Base-by-base conservation (phyloP, 2,329 filamentous ascomycete genomes). In the Pseudopithomyces chartarum region DNA sequence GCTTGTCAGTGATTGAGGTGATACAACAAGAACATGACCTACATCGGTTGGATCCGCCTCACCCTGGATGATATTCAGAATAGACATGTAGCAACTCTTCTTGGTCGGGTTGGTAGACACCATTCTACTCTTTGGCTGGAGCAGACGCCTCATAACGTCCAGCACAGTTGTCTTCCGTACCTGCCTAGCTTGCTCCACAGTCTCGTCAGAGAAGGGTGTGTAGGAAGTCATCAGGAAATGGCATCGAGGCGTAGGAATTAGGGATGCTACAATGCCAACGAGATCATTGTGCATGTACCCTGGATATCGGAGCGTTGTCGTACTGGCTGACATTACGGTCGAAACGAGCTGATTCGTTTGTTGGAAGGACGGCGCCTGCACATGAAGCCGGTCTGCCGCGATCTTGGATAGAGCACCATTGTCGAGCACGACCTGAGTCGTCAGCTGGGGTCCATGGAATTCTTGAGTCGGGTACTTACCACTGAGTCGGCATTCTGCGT, bases 241-340 rank as follows among this genome's bases (percentile, higher is more conserved):
- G 74, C 93, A 97, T 66, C 95, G 89, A 10, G 95, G 96, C 0
- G 94, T 99, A 1, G 95, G 95, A 60, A 99, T 98, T 40, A 99
- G 84, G 19, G 92, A 96, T 22, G 96, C 95, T 56, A 99, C 85
- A 68, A 99, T 98, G 77, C 94, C 95, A 71, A 97, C 93, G 15
- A 99, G 88, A 73, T 99, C 95, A 77, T 99, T 99, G 82, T 99
- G 95, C 95, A 99, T 99, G 79, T 99, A 99, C 38, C 95, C 95
- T 1, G 95, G 95, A 75, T 99, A 99, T 72, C 95, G 87, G 49
- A 99, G 86, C 2, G 96, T 97, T 10, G 94, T 98, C 3, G 95
- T 99, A 73, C 92, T 96, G 38, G 95, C 95, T 34, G 93, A 97
- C 95, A 99, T 99, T 75, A 99, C 96, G 1, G 96, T 99, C 7